These are phyloP conservation scores for Bretschneidera sinensis DNA, from an alignment of 345 rosid species.

Conservation along the genomic window DNA sequence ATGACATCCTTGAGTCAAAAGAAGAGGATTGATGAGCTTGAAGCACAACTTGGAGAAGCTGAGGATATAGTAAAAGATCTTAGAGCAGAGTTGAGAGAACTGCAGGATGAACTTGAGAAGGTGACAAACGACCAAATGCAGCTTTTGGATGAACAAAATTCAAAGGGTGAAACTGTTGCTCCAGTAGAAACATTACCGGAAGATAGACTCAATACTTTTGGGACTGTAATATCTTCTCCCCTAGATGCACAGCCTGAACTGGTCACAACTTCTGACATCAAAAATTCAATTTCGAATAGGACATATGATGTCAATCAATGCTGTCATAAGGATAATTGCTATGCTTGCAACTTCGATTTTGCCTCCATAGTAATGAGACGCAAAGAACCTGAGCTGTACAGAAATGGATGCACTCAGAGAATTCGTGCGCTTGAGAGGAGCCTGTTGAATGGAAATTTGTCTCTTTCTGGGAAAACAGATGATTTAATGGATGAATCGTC, in stretches of 20 bases:
- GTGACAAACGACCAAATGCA: conserved; percentile 22
- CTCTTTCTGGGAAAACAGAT: conserved; percentile 31
- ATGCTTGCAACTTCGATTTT: conserved; percentile 49
- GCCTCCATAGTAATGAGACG: conserved; percentile 63
- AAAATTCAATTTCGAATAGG: conserved; percentile 26
- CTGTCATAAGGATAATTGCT: conserved; percentile 37
- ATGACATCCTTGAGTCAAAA: conserved; percentile 42
- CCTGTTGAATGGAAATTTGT: conserved; percentile 26
- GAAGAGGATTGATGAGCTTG: conserved; percentile 72
- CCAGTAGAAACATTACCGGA: conserved; percentile 19
- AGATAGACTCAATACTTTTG: conserved; percentile 25
- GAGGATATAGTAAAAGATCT: conserved; percentile 82
- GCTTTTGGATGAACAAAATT: conserved; percentile 16
- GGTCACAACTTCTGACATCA: conserved; percentile 25
- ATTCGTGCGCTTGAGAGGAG: conserved; percentile 51
- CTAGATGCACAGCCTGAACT: conserved; percentile 27
- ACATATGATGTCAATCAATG: conserved; percentile 30
- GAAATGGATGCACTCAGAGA: conserved; percentile 52
- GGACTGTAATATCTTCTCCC: conserved; percentile 24
- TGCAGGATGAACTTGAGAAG: conserved; percentile 58
- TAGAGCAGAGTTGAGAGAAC: conserved; percentile 60
- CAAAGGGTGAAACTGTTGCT: conserved; percentile 19
- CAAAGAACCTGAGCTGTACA: conserved; percentile 49
- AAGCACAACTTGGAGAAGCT: conserved; percentile 87
- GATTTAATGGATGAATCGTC: conserved; percentile 20